Evolutionary conservation across 306 rosid genomes (phyloP).

Genomic region (Benincasa hispida): DNA sequence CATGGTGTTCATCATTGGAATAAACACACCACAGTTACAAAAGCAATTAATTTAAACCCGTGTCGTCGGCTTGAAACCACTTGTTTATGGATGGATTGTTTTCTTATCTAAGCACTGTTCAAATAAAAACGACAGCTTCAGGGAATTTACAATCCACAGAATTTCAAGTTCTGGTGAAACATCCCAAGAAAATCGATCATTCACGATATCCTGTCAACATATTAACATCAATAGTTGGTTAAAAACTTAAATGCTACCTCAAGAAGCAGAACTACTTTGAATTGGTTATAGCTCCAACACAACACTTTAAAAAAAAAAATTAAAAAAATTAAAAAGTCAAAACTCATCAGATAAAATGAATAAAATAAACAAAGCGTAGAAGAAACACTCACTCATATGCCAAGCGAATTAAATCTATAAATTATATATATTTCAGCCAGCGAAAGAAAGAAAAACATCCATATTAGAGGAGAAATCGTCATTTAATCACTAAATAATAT

Average conservation of each 20-base stretch:
- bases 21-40: background rate
- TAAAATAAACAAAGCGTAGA: background rate
- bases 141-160: background rate
- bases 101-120: background rate
- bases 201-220: background rate
- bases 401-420: background rate
- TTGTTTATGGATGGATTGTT: background rate
- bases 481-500: background rate
- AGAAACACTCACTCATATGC: background rate
- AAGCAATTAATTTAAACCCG: background rate
- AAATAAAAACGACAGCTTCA: background rate
- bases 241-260: background rate
- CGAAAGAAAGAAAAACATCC: background rate
- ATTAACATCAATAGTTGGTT: background rate
- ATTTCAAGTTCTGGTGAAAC: slow-evolving; percentile 1
- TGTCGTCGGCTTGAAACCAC: background rate
- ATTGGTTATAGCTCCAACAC: background rate
- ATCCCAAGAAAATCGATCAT: background rate
- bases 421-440: background rate
- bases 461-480: background rate
- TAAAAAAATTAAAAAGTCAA: background rate
- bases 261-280: slow-evolving; percentile 11
- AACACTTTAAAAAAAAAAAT: background rate
- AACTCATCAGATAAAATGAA: slow-evolving; percentile 6
- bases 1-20: slow-evolving; percentile 13